Evolutionary conservation across 148 eudicot species (phyloP).

Genomic region (Agrostemma githago): DNA sequence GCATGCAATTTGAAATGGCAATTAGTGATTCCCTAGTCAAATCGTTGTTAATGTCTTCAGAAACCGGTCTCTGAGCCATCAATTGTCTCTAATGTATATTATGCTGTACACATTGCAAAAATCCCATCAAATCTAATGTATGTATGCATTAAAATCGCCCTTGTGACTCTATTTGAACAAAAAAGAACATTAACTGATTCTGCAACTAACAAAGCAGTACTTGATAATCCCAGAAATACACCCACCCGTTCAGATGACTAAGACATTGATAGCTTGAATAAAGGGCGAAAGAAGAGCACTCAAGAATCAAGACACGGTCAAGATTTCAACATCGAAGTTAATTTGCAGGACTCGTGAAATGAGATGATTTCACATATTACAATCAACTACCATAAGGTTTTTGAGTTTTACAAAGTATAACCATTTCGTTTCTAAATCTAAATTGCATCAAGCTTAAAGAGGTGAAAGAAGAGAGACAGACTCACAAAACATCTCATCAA

Average conservation of each 20-base stretch:
- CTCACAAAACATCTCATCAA: not conserved
- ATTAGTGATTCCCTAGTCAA: conserved; percentile 26
- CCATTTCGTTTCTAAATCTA: not conserved
- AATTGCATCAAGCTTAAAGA: not conserved
- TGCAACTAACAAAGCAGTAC: not conserved
- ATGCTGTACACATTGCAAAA: not conserved
- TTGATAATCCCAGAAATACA: not conserved
- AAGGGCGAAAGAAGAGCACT: not conserved
- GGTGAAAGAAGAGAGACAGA: not conserved
- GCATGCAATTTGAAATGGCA: conserved; percentile 16
- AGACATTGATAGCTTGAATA: not conserved
- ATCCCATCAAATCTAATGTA: too few relatives aligned
- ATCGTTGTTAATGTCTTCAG: conserved; percentile 8
- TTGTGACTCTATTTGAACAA: not conserved
- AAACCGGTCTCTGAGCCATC: conserved; percentile 18
- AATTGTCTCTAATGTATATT: not conserved
- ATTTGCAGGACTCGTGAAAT: not conserved
- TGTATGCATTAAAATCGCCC: not conserved
- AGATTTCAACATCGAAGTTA: not conserved
- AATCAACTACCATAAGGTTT: too few relatives aligned
- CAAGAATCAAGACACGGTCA: not conserved
- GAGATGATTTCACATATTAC: too few relatives aligned
- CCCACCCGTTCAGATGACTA: not conserved
- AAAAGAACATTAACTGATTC: not conserved
- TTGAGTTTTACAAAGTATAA: not conserved